phyloP scores from a whole-genome alignment of 345 rosid genomes.

The Carallia pectinifolia region DNA sequence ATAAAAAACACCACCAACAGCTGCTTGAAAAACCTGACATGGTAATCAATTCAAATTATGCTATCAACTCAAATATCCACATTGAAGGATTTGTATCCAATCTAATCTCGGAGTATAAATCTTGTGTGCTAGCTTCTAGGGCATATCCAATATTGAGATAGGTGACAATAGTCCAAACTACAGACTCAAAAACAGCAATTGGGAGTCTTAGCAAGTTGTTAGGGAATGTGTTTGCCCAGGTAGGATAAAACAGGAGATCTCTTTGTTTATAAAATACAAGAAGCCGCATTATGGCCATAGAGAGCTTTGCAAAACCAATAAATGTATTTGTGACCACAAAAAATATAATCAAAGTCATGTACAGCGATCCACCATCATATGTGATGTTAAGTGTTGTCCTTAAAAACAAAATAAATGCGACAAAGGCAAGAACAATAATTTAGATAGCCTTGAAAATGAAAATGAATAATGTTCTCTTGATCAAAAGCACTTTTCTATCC shows the following conservation, averaged over 20 bases:
- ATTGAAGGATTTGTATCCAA: neutral
- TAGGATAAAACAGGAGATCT: conserved; percentile 80
- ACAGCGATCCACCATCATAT: conserved; percentile 49
- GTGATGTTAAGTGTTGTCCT: conserved; percentile 57
- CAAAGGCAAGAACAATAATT: conserved; percentile 50
- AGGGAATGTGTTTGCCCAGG: conserved; percentile 82
- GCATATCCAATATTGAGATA: conserved; percentile 71
- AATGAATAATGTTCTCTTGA: conserved; percentile 60
- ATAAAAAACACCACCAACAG: conserved; percentile 55
- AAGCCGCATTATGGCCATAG: conserved; percentile 64
- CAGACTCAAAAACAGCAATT: conserved; percentile 66
- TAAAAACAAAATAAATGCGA: conserved; percentile 58
- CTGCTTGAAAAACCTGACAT: conserved; percentile 78
- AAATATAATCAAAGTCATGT: conserved; percentile 51
- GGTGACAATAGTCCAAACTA: conserved; percentile 58
- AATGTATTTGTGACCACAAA: conserved; percentile 72
- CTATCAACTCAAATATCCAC: neutral
- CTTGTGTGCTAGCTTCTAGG: conserved; percentile 70
- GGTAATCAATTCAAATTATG: neutral
- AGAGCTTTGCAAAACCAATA: conserved; percentile 83
- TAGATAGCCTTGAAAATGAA: conserved; percentile 72
- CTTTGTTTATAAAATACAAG: conserved; percentile 94
- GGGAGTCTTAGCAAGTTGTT: conserved; percentile 65
- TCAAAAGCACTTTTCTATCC: conserved; percentile 75
- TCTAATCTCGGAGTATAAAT: no score